phyloP scores from a whole-genome alignment of 257 asterid species.

The Solanum okadae region DNA sequence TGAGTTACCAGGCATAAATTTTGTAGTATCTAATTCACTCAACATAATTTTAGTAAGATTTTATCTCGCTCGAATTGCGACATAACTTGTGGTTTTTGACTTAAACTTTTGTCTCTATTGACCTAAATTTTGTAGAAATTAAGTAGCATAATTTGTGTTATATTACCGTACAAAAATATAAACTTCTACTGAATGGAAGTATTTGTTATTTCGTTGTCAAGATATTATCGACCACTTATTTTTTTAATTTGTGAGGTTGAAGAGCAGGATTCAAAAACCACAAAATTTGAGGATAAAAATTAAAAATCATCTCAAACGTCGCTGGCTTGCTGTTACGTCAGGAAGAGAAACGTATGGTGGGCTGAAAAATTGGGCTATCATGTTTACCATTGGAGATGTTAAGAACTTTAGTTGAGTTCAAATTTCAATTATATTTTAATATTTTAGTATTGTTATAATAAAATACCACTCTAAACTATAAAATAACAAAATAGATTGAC shows the following conservation, averaged over 20 bases:
- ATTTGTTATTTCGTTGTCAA: not conserved
- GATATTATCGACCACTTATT: not conserved
- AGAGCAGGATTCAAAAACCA: not conserved
- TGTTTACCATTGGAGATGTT: not conserved
- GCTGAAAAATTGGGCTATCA: not conserved
- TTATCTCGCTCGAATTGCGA: not conserved
- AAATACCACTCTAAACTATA: no score
- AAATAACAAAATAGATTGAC: no score
- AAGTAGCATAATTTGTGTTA: not conserved
- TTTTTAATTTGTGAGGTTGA: not conserved
- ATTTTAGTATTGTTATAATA: no score
- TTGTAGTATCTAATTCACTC: not conserved
- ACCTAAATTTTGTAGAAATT: not conserved
- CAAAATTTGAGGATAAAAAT: not conserved
- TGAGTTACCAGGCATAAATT: not conserved
- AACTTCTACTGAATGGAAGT: not conserved
- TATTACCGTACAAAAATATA: not conserved
- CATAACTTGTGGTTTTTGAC: not conserved
- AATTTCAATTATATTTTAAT: no score
- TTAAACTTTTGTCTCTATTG: not conserved
- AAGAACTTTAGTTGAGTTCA: no score
- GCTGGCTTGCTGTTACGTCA: not conserved
- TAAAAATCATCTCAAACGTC: not conserved
- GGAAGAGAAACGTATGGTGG: not conserved
- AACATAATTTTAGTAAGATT: no score